phyloP scores from a whole-genome alignment of 257 asterid species.

The Perilla frutescens region DNA sequence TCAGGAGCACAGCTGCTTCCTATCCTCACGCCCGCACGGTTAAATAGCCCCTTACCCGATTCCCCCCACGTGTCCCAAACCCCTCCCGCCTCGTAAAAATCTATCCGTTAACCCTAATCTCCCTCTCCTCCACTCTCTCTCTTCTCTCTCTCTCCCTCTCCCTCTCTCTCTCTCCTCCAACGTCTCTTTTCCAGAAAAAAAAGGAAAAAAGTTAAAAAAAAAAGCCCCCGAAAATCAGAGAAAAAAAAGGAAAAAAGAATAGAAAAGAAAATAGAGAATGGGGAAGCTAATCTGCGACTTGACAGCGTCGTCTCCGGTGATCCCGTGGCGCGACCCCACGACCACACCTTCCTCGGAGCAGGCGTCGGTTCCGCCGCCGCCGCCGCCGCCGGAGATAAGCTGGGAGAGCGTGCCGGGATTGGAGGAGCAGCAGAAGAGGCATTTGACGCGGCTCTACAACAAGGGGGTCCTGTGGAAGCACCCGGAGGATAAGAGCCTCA shows the following conservation, averaged over 20 bases:
- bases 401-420: constrained; percentile 84
- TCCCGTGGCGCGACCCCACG: constrained; percentile 89
- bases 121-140: neutral
- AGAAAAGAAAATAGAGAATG: constrained; percentile 45
- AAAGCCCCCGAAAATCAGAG: neutral
- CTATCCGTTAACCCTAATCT: constrained; percentile 66
- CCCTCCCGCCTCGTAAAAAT: constrained; percentile 49
- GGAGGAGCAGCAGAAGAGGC: constrained; percentile 83
- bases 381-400: constrained; percentile 33
- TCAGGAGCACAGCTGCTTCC: neutral
- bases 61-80: constrained; percentile 50
- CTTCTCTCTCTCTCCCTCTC: constrained; percentile 24
- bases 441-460: constrained; percentile 56
- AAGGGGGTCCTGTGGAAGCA: constrained; percentile 95
- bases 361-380: constrained; percentile 32
- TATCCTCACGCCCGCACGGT: constrained; percentile 7
- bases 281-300: constrained; percentile 92
- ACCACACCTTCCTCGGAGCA: constrained; percentile 65
- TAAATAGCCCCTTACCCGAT: constrained; percentile 27
- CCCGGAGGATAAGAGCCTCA: constrained; percentile 56
- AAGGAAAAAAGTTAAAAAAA: neutral
- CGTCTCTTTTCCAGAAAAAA: constrained; percentile 42
- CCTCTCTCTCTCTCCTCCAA: constrained; percentile 37
- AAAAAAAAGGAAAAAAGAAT: neutral
- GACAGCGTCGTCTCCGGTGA: constrained; percentile 82